Evolutionary conservation across 495 filamentous ascomycete genomes (phyloP).

Genomic region (Podospora comata): DNA sequence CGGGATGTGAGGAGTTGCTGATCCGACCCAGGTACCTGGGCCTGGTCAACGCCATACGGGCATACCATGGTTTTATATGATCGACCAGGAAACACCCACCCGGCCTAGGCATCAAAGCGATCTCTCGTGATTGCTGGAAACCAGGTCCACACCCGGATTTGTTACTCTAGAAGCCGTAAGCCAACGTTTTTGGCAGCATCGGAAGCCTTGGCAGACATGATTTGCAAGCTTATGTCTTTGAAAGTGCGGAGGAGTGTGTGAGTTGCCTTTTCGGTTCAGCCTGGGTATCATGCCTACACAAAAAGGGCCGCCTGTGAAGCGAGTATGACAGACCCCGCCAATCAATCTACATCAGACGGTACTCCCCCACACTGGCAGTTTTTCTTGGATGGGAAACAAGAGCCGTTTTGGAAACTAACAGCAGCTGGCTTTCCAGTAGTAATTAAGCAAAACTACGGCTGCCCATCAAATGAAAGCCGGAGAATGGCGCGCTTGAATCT

Average conservation of each 20-base stretch:
- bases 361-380: slow-evolving; percentile 16
- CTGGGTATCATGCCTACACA: not conserved
- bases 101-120: not conserved
- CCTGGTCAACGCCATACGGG: not conserved
- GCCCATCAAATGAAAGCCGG: not conserved
- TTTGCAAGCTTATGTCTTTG: not conserved
- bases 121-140: slow-evolving; percentile 28
- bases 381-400: not conserved
- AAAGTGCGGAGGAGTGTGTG: slow-evolving; percentile 9
- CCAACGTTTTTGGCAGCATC: not conserved
- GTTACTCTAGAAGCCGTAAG: not conserved
- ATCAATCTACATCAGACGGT: slow-evolving; percentile 21
- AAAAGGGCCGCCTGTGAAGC: slow-evolving; percentile 4
- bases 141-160: slow-evolving; percentile 1
- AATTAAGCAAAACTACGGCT: slow-evolving; percentile 10
- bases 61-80: not conserved
- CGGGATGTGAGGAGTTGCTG: not conserved
- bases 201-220: not conserved
- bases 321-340: slow-evolving; percentile 12
- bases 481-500: slow-evolving; percentile 15
- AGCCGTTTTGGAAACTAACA: not conserved
- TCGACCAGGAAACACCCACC: not conserved
- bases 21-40: not conserved
- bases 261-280: slow-evolving; percentile 1
- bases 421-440: not conserved